A percentile compares a stretch with the other conserved stretches of the same genome.
Evolutionary conservation across 2,329 filamentous ascomycete genomes (phyloP).

Genomic region (Rhynchosporium graminicola): DNA sequence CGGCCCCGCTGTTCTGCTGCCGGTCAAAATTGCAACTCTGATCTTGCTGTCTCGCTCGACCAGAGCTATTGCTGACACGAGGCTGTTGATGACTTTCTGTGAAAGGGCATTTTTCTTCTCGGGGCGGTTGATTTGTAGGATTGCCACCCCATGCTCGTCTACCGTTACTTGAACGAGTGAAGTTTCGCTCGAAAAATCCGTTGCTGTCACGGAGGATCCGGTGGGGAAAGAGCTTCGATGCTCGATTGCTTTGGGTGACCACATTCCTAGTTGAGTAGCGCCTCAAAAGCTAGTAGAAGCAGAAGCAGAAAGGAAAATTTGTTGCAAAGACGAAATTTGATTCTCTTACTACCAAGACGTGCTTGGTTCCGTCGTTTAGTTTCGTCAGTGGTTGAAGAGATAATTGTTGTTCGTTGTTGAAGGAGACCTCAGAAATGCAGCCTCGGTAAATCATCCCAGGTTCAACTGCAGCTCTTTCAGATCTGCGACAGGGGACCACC

Average conservation of each 20-base stretch:
- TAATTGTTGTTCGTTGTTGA: not conserved
- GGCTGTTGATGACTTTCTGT: slow-evolving; percentile 32
- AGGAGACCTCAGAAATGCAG: not conserved
- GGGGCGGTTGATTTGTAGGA: slow-evolving; percentile 55
- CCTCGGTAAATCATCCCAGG: not conserved
- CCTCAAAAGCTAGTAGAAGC: not conserved
- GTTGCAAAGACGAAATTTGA: not conserved
- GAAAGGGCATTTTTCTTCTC: slow-evolving; percentile 61
- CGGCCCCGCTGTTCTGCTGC: slow-evolving; percentile 31
- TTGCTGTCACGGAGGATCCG: not conserved
- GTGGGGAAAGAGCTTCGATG: not conserved
- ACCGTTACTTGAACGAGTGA: slow-evolving; percentile 29
- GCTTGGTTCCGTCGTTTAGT: not conserved
- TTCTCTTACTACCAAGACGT: not conserved
- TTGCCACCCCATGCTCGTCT: slow-evolving; percentile 43
- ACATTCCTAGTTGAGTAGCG: not conserved
- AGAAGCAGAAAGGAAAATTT: not conserved
- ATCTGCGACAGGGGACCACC: not conserved
- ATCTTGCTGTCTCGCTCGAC: slow-evolving; percentile 56
- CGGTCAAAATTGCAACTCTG: slow-evolving; percentile 55
- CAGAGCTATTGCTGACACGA: slow-evolving; percentile 34
- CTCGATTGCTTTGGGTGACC: slow-evolving; percentile 9
- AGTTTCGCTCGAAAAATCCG: slow-evolving; percentile 25
- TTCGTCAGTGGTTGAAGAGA: not conserved
- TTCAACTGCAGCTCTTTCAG: not conserved